Evolutionary conservation across 257 asterid genomes (phyloP), one percentile per base, ranked within the genome.

Genomic region (Ilex aquifolium): DNA sequence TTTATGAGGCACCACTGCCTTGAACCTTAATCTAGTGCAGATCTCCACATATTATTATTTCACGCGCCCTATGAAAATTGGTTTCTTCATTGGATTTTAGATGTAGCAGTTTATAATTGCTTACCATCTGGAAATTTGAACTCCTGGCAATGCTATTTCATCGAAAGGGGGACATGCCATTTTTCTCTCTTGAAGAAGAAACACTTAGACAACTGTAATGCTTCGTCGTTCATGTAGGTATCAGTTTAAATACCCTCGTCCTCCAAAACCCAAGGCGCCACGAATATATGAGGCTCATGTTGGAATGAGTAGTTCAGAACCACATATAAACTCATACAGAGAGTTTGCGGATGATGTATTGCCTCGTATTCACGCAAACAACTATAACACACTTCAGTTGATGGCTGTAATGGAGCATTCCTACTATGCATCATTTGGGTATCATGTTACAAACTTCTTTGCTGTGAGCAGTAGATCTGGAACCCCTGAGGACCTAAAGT

Each of bases 391-490:
- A 48, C 81, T 92, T 74, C 99, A 92, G 85, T 78, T 92, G 76
- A 92, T 92, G 99, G 99, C 97, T 70, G 77, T 92, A 44, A 88
- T 88, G 95, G 99, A 92, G 78, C 99, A 92, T 80, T 89, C 99
- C 55, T 92, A 92, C 77, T 92, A 92, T 56, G 99, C 76, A 46
- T 89, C 97, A 65, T 89, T 92, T 67, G 99, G 99, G 51, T 92
- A 92, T 71, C 99, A 92, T 56, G 89, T 92, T 51, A 89, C 99
- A 32, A 92, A 89, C 80, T 92, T 87, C 72, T 92, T 89, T 76
- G 99, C 97, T 7, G 93, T 75, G 64, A 89, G 99, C 77, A 82
- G 94, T 76, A 84, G 95, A 74, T 89, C 86, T 65, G 99, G 99
- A 65, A 89, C 95, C 10, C 99, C 99, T 1, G 97, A 89, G 70